Evolutionary conservation across 1,284 basidiomycete species (phyloP).

Genomic region (Cutaneotrichosporon sp.): DNA sequence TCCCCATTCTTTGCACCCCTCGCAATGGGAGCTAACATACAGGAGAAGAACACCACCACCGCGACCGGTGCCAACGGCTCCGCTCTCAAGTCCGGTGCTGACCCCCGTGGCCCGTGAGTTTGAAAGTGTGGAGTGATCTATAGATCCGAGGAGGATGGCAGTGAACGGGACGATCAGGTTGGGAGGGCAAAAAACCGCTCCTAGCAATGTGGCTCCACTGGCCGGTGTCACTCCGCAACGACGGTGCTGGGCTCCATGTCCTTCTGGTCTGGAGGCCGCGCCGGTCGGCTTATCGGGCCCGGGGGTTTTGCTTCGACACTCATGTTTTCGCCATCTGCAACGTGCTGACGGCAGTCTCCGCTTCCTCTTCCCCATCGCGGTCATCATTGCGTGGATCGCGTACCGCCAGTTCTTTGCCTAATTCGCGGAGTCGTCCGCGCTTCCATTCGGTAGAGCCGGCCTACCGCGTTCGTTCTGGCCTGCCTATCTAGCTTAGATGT

Average conservation of each 20-base stretch:
- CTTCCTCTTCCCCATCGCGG: constrained; percentile 40
- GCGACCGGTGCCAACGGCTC: neutral
- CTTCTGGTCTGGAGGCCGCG: neutral
- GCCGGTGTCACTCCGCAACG: too few species aligned
- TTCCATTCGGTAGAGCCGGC: too few species aligned
- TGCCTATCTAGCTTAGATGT: too few species aligned
- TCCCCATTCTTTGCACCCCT: too few species aligned
- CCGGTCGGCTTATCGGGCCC: neutral
- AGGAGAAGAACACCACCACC: constrained; percentile 5
- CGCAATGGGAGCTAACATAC: constrained; percentile 1
- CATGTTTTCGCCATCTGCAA: too few species aligned
- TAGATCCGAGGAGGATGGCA: too few species aligned
- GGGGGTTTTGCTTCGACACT: too few species aligned
- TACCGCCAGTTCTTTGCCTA: constrained; percentile 47
- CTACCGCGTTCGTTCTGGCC: too few species aligned
- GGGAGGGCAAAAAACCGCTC: too few species aligned
- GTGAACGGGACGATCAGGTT: neutral
- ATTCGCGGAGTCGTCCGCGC: neutral
- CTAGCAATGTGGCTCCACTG: too few species aligned
- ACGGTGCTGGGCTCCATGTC: too few species aligned
- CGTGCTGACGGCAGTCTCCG: constrained; percentile 9
- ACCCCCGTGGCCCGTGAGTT: neutral
- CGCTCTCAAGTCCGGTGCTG: neutral
- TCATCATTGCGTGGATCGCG: constrained; percentile 42
- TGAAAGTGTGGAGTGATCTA: too few species aligned